A percentile compares a stretch with the other conserved stretches of the same genome.
These are phyloP conservation scores for Morella rubra DNA, from an alignment of 306 rosid species.

Conservation along the genomic window DNA sequence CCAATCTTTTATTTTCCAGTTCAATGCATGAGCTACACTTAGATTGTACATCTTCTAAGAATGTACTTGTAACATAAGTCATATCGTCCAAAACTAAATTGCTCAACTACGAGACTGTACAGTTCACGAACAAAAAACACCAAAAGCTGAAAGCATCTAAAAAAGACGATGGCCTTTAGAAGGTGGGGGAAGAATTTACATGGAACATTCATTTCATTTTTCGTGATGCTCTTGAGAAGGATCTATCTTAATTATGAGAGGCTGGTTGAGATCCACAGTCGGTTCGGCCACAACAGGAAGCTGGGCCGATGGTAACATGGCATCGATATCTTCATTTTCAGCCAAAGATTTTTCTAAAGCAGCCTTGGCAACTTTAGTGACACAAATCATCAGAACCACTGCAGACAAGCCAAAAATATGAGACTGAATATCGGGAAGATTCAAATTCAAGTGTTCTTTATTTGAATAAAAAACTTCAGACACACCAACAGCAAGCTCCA, in stretches of 20 bases:
- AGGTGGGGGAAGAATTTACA: conserved; percentile 58
- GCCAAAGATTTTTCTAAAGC: conserved; percentile 88
- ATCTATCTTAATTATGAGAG: conserved; percentile 72
- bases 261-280: conserved; percentile 56
- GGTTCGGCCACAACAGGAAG: conserved; percentile 44
- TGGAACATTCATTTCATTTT: conserved; percentile 31
- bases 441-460: not conserved
- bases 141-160: conserved; percentile 26
- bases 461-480: not conserved
- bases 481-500: not conserved
- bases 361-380: conserved; percentile 78
- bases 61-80: conserved; percentile 21
- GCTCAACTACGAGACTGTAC: conserved; percentile 35
- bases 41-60: conserved; percentile 13
- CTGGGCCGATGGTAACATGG: conserved; percentile 33
- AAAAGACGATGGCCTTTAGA: conserved; percentile 23
- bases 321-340: conserved; percentile 58
- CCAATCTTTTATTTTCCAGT: not conserved
- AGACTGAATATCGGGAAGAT: not conserved
- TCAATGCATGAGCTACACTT: conserved; percentile 11
- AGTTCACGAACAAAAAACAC: conserved; percentile 29
- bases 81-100: conserved; percentile 26
- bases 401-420: conserved; percentile 30
- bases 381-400: conserved; percentile 69
- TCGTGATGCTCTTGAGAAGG: conserved; percentile 38